Base-by-base conservation (phyloP, 2,329 filamentous ascomycete genomes). In the Fusarium nematophilum region DNA sequence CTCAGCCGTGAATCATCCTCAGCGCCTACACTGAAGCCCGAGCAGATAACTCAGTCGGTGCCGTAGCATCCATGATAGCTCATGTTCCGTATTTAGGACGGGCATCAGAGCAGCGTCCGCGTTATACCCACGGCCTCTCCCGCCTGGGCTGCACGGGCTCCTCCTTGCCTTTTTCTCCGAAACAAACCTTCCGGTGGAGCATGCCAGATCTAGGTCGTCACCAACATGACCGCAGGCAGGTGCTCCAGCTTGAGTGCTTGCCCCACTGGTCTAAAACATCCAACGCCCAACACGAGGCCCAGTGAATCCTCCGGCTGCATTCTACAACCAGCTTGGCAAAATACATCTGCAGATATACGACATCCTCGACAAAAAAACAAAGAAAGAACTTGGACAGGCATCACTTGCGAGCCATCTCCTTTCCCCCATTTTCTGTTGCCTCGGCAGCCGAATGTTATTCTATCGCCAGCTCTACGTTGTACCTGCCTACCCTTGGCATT, bases 101-200 rank as follows among this genome's bases (percentile, higher is more conserved):
- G 4, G 42, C 29, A 63, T 27, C 49, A 38, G 33, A 36, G 38
- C 54, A 54, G 55, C 56, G 36, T 43, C 56, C 18, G 53, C 21
- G 21, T 21, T 21, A 21, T 21, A 21, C 21, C 21, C 21, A 21
- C 21, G 21, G 21, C 21, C 21, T 21, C 21, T 21, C 21, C 21
- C 21, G 21, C 21, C 21, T 6, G 4, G 21, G 21, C 21, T 30
- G 30, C 17, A 62, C 46, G 59, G 27, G 34, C 23, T 47, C 17
- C 23, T 48, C 13, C 46, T 18, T 34, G 9, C 29, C 5, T 39
- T 47, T 55, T 36, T 47, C 49, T 44, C 59, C 48, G 59, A 63
- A 64, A 64, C 59, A 53, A 60, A 31, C 45, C 21, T 47, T 27
- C 57, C 17, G 29, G 59, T 55, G 59, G 55, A 56, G 27, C 40